Percentiles rank a stretch among this genome's conserved stretches.
phyloP scores from a whole-genome alignment of 768 basidiomycete species.

The Serendipita indica region DNA sequence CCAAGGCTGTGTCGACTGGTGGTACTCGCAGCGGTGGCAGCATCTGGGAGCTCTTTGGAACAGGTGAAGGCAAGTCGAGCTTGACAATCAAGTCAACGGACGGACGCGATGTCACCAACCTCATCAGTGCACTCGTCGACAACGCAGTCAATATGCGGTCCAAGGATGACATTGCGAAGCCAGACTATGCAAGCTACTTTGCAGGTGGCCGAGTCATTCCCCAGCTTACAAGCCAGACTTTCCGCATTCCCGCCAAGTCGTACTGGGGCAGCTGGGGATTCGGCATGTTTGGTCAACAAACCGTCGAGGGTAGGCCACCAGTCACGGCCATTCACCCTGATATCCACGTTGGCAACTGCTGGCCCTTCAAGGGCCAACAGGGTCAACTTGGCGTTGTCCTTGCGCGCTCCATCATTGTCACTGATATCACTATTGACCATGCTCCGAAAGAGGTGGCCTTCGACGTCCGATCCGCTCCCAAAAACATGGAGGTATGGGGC shows the following conservation, averaged over 20 bases:
- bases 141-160: conserved; percentile 49
- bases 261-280: conserved; percentile 30
- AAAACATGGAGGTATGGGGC: conserved; percentile 84
- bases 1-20: conserved; percentile 39
- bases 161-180: conserved; percentile 65
- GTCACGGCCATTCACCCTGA: conserved; percentile 82
- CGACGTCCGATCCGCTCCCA: conserved; percentile 68
- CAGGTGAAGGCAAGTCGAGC: conserved; percentile 13
- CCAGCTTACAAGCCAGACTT: conserved; percentile 65
- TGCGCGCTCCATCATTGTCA: conserved; percentile 40
- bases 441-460: conserved; percentile 67
- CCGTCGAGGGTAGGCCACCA: conserved; percentile 61
- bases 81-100: conserved; percentile 58
- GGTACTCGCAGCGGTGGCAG: conserved; percentile 19
- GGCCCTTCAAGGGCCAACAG: conserved; percentile 69
- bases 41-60: conserved; percentile 22
- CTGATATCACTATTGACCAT: conserved; percentile 76
- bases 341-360: conserved; percentile 70
- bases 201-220: conserved; percentile 72
- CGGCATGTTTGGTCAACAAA: not conserved
- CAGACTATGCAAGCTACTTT: conserved; percentile 78
- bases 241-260: conserved; percentile 42
- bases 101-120: conserved; percentile 54
- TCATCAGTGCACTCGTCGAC: conserved; percentile 66
- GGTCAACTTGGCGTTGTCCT: conserved; percentile 79